phyloP scores from a whole-genome alignment of 2,329 filamentous ascomycete species.

The Beauveria australis region DNA sequence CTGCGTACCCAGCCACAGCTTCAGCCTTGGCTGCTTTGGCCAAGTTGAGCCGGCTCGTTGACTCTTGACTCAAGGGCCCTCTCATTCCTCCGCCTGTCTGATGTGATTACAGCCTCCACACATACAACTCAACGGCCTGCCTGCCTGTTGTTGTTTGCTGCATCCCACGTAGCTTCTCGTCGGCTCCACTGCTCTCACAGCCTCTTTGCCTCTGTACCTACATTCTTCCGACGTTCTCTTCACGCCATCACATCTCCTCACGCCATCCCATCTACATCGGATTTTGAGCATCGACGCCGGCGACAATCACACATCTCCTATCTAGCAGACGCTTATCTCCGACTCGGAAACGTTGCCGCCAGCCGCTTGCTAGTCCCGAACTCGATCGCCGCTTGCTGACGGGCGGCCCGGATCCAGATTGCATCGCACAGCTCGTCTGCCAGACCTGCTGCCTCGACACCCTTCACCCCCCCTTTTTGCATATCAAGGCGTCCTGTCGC shows the following conservation, averaged over 20 bases:
- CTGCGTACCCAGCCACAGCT: background rate
- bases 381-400: constrained; percentile 1
- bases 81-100: background rate
- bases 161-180: background rate
- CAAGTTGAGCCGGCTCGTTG: too few species aligned
- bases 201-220: background rate
- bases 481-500: background rate
- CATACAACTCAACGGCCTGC: background rate
- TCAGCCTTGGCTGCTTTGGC: too few species aligned
- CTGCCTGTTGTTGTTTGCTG: background rate
- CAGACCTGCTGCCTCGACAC: background rate
- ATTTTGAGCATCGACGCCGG: background rate
- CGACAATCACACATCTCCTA: background rate
- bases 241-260: background rate
- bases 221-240: background rate
- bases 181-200: constrained; percentile 1
- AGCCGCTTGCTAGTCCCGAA: background rate
- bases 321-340: background rate
- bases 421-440: background rate
- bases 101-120: background rate
- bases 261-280: background rate
- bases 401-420: background rate
- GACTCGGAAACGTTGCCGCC: background rate
- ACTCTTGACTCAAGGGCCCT: background rate
- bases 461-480: background rate